Base-by-base conservation (phyloP, 2,329 filamentous ascomycete genomes). In the Bipolaris cookei region DNA sequence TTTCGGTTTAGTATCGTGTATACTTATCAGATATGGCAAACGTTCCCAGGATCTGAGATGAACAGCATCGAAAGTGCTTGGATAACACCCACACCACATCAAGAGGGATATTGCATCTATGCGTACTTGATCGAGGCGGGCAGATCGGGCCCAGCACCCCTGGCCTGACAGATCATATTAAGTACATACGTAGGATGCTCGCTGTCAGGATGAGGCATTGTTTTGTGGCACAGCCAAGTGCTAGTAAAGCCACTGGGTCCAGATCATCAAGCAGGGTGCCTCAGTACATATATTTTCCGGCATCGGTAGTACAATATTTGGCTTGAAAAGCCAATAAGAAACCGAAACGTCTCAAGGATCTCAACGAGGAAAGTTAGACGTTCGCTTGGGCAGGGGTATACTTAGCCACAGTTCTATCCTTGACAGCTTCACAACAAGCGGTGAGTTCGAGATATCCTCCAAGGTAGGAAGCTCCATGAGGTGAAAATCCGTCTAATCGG, bases 21-120 rank as follows among this genome's bases (percentile, higher is more conserved):
- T 41, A 49, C 56, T 45, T 50, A 46, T 25, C 43, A 34, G 20
- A 14, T 11, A 18, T 42, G 44, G 52, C 38, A 16, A 46, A 41
- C 37, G 20, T 13, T 7, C 16, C 32, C 13, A 48, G 30, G 21
- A 16, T 39, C 18, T 39, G 14, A 16, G 14, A 32, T 47, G 32
- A 25, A 51, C 37, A 18, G 13, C 6, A 23, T 32, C 13, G 34
- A 43, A 37, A 49, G 37, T 41, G 16, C 35, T 25, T 39, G 16
- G 7, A 35, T 47, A 20, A 30, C 44, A 30, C 16, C 28, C 56
- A 37, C 21, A 38, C 10, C 23, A 30, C 18, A 32, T 30, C 20
- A 46, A n/a, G 23, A 28, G 14, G 30, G 39, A 49, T 42, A 21
- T 46, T 37, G 48, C 21, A 7, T 30, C 28, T 30, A 30, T 30